phyloP scores from a whole-genome alignment of 768 basidiomycete species.

The Pleurotus pulmonarius region DNA sequence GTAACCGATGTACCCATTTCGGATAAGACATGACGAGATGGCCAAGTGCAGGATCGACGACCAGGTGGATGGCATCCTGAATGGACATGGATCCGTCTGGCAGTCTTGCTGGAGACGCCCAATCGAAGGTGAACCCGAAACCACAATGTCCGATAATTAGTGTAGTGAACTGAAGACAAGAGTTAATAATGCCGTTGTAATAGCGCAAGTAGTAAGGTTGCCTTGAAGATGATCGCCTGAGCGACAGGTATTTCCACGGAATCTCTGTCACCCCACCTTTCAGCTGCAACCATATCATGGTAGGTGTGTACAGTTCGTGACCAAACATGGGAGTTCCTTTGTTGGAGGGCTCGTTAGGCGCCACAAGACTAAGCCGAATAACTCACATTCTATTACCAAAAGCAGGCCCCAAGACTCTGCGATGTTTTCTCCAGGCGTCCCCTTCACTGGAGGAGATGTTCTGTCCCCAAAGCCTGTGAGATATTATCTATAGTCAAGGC shows the following conservation, averaged over 20 bases:
- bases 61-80: conserved; percentile 31
- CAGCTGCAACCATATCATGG: conserved; percentile 32
- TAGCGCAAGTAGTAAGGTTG: conserved; percentile 2
- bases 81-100: conserved; percentile 34
- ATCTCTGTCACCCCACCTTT: conserved; percentile 29
- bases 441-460: conserved; percentile 26
- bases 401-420: conserved; percentile 27
- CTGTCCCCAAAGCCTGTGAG: conserved; percentile 22
- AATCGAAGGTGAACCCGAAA: conserved; percentile 41
- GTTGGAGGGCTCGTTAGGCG: background rate
- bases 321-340: conserved; percentile 41
- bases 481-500: no score
- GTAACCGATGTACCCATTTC: conserved; percentile 33
- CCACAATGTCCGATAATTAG: conserved; percentile 42
- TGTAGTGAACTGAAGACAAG: conserved; percentile 30
- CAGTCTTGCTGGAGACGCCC: conserved; percentile 32
- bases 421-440: conserved; percentile 29
- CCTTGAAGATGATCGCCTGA: conserved; percentile 34
- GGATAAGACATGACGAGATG: conserved; percentile 22
- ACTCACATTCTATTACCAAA: conserved; percentile 24
- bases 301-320: conserved; percentile 29
- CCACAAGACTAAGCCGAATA: background rate
- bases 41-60: conserved; percentile 22
- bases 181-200: no score
- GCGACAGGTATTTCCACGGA: conserved; percentile 23